Evolutionary conservation across 2,329 filamentous ascomycete genomes (phyloP).

Genomic region (Annulohypoxylon truncatum): DNA sequence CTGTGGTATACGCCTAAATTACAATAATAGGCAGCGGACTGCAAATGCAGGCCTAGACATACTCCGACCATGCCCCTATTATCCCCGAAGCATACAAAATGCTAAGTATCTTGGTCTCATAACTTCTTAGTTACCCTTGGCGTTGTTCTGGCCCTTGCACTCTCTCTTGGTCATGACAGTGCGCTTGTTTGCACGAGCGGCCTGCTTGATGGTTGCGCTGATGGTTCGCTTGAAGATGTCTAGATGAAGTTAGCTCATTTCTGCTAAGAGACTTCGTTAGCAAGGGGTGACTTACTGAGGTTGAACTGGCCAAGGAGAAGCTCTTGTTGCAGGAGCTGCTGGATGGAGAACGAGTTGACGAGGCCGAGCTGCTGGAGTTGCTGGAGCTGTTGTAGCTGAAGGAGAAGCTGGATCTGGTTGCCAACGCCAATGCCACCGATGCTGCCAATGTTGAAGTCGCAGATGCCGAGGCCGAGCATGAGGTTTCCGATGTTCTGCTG

Average conservation of each 20-base stretch:
- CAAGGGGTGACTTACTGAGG: slow-evolving; percentile 31
- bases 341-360: slow-evolving; percentile 41
- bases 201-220: slow-evolving; percentile 41
- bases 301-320: slow-evolving; percentile 43
- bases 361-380: slow-evolving; percentile 47
- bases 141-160: slow-evolving; percentile 27
- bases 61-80: slow-evolving; percentile 4
- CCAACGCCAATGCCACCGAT: slow-evolving; percentile 40
- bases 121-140: slow-evolving; percentile 12
- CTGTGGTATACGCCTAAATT: background rate
- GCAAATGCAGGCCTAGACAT: slow-evolving; percentile 7
- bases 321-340: slow-evolving; percentile 45
- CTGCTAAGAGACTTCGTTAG: background rate
- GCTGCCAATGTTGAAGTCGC: slow-evolving; percentile 44
- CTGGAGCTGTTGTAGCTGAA: slow-evolving; percentile 47
- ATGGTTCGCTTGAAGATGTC: slow-evolving; percentile 47
- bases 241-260: slow-evolving; percentile 25
- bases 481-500: slow-evolving; percentile 38
- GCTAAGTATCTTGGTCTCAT: background rate
- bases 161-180: slow-evolving; percentile 38
- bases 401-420: slow-evolving; percentile 46
- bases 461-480: slow-evolving; percentile 45
- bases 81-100: background rate
- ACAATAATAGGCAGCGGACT: background rate
- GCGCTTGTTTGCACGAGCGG: slow-evolving; percentile 40